Percentiles rank a stretch among this genome's conserved stretches.
Evolutionary conservation across 768 basidiomycete genomes (phyloP).

Genomic region (Lactifluus subvellereus): DNA sequence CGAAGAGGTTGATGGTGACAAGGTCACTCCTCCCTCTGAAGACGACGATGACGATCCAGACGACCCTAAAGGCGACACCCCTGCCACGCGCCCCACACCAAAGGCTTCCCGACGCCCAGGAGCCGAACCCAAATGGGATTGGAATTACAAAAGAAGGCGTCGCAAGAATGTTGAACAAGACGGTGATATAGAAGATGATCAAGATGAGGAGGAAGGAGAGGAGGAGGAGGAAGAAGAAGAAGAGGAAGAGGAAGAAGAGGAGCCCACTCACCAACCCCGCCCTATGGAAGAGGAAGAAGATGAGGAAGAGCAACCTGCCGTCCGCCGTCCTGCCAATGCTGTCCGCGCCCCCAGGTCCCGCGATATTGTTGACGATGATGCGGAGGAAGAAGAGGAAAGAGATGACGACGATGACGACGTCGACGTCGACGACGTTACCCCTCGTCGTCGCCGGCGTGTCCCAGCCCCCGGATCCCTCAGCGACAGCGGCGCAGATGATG

Average conservation of each 20-base stretch:
- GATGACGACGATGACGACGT: conserved; percentile 23
- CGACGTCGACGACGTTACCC: conserved; percentile 20
- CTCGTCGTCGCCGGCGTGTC: conserved; percentile 18
- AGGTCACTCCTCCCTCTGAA: conserved; percentile 14
- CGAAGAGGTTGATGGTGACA: conserved; percentile 59
- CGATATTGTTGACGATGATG: conserved; percentile 21
- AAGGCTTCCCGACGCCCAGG: conserved; percentile 63
- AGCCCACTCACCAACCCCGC: conserved; percentile 30
- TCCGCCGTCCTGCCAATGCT: conserved; percentile 21
- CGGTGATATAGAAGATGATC: conserved; percentile 31
- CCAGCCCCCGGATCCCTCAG: conserved; percentile 17
- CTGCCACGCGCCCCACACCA: conserved; percentile 16
- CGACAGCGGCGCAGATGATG: conserved; percentile 23
- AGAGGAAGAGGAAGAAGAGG: conserved; percentile 37
- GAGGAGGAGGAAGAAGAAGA: conserved; percentile 38
- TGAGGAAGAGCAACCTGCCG: conserved; percentile 23
- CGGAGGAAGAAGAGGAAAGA: conserved; percentile 27
- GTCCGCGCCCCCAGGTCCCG: conserved; percentile 21
- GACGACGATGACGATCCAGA: conserved; percentile 24
- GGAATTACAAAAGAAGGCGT: conserved; percentile 45
- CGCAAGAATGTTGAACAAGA: conserved; percentile 33
- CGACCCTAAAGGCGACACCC: conserved; percentile 24
- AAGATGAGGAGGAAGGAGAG: conserved; percentile 44
- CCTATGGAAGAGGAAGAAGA: conserved; percentile 46
- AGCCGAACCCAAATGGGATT: conserved; percentile 81